Conservation (phyloP, 2,329 filamentous ascomycete genomes). For the Calycina marina region DNA sequence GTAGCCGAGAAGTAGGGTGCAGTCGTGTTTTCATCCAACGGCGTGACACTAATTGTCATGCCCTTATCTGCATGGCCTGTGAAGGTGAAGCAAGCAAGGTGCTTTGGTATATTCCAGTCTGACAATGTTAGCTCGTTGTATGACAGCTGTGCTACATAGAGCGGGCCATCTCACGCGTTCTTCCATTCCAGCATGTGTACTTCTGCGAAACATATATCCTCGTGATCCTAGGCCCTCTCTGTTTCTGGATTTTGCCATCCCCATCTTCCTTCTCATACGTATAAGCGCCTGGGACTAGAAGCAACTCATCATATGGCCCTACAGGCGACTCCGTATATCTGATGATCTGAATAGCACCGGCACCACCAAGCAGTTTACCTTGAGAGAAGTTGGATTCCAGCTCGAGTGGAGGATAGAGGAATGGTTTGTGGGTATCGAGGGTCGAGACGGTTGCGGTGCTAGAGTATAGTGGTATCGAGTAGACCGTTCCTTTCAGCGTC, state of each 20-base stretch:
- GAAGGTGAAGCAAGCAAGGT: conserved; percentile 37
- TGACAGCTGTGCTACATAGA: background rate
- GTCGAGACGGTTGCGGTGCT: conserved; percentile 18
- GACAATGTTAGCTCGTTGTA: background rate
- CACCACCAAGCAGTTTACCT: conserved; percentile 29
- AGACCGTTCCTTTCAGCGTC: conserved; percentile 31
- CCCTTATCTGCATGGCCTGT: conserved; percentile 23
- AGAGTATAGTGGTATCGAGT: conserved; percentile 29
- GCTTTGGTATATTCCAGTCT: conserved; percentile 43
- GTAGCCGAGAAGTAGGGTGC: conserved; percentile 32
- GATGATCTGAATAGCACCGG: conserved; percentile 35
- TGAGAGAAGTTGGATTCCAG: conserved; percentile 26
- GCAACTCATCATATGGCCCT: conserved; percentile 38
- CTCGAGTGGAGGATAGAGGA: conserved; percentile 34
- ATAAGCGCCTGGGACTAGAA: conserved; percentile 29
- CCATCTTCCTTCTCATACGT: conserved; percentile 19
- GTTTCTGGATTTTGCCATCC: conserved; percentile 13
- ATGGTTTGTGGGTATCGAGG: conserved; percentile 18
- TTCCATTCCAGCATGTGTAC: conserved; percentile 36
- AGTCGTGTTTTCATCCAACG: conserved; percentile 25
- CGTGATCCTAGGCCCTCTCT: conserved; percentile 30
- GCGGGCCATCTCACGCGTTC: conserved; percentile 27
- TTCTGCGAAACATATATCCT: conserved; percentile 40
- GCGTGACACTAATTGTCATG: conserved; percentile 30
- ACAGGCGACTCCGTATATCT: conserved; percentile 35